Base-by-base conservation (phyloP, 2,329 filamentous ascomycete genomes). In the Penicillium sp. region DNA sequence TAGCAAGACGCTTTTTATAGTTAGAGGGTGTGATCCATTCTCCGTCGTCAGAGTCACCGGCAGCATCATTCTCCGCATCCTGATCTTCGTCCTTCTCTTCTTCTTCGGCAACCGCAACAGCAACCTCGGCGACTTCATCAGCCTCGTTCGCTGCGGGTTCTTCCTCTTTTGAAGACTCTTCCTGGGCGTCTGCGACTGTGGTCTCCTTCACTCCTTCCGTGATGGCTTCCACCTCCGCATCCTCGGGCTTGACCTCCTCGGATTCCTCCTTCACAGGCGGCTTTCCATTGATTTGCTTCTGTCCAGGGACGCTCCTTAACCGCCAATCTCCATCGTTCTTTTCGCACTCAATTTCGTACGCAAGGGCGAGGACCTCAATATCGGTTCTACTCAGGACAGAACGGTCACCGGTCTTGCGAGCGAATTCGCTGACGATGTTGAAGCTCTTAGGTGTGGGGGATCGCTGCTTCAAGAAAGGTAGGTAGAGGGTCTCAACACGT, bases 11-110 rank as follows among this genome's bases (percentile, higher is more conserved):
- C 70, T 90, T 89, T 71, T 91, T 89, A 63, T 99, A 83, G 76
- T 97, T 99, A 39, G 88, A 87, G 0, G 93, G 92, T 0, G 94
- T 97, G 72, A 97, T 97, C 93, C 93, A 97, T 66, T 87, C 90
- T 62, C 89, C 90, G 16, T 73, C 73, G 35, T 81, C 82, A 5
- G 80, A 81, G 32, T 78, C 78, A 29, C 29, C 29, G 29, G 66
- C 69, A 31, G 63, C 71, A 53, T 70, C 71, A 6, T 67, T 66
- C 13, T 70, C 65, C 56, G 64, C 60, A 22, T 68, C 64, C 35
- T 70, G 59, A 16, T 68, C 66, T 37, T 70, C 66, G 9, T 69
- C 61, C 26, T 72, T 63, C 14, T 49, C 52, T 29, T 67, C 62
- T 8, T 58, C 60, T 22, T 63, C 44, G 13, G 61, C 64, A 29